Base-by-base conservation (phyloP, 257 asterid species). In the Forsythia suspensa region DNA sequence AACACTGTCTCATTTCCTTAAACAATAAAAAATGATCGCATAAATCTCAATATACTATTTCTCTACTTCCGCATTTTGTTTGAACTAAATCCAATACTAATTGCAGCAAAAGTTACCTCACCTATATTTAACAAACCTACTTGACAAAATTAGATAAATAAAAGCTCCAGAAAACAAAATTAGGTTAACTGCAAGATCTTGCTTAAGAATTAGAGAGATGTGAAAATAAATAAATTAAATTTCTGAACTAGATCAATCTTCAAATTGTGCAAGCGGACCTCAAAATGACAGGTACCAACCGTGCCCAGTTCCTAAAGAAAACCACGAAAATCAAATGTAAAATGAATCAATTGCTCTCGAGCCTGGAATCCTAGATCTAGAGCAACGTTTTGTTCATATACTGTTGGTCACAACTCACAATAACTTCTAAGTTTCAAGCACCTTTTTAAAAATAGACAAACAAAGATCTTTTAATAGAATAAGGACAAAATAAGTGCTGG, bases 391-490 rank as follows among this genome's bases (percentile, higher is more conserved):
- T 6, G 48, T 70, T 71, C 18, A 67, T 29, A 9, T 73, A 39
- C 16, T 61, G 7, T 67, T 37, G 36, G 66, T 36, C 36, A 18
- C 46, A 76, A 55, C 20, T 38, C 44, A 44, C 21, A 16, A 29
- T 42, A 72, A 55, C 82, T 72, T 29, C 8, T 8, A n/a, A 77
- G 46, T 69, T 65, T 15, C 67, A 44, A 81, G 73, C 59, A 63
- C 43, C 63, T 39, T 12, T 48, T 36, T 4, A 39, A 29, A n/a
- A 38, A 68, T 34, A 63, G 39, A 29, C 13, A 74, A 43, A 29
- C 75, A 73, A 68, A 57, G 48, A 11, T 55, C 37, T 46, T 39
- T 75, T 41, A 76, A 67, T 36, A 24, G 63, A 52, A 70, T 6
- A 34, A 70, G 15, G 76, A 65, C 55, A 29, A 21, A 63, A 29